Base-by-base conservation (phyloP, 2,329 filamentous ascomycete species). In the Emmonsiellopsis sp. region DNA sequence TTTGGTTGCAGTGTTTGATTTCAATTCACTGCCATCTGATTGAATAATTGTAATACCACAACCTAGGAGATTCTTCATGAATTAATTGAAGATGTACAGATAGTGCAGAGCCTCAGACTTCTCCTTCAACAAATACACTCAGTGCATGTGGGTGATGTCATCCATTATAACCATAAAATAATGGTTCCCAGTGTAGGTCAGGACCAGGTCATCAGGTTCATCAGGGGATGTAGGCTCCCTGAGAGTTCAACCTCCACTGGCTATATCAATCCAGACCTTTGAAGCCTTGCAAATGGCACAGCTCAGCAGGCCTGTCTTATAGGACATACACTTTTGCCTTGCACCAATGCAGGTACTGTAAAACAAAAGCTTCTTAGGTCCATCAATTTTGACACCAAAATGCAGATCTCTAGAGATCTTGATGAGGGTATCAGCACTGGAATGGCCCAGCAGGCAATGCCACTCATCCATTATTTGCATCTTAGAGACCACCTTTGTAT, bases 401-500 rank as follows among this genome's bases (percentile, higher is more conserved):
- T 26, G 3, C 5, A 5, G 3, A 5, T 26, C 1, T 26, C 5
- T 1, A 26, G 20, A 26, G 1, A 26, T 26, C 3, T 5, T 1
- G 5, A 26, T 26, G 3, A 26, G 20, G 1, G 1, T 4, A 26
- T 26, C 20, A 26, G 20, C 1, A 26, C 20, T 26, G 3, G 1
- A 1, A 26, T 26, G 20, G 5, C 20, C 5, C 20, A 26, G 20
- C 2, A 26, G 3, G 5, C 5, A 26, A 26, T 26, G 1, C 20
- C 1, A 26, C 3, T 26, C 3, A 26, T 26, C 1, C 1, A 26
- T 26, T 1, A 1, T 4, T 3, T 1, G 1, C 3, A 5, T 1
- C 20, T 26, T 26, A 3, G 2, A 1, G 1, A 26, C 3, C 0
- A 26, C 20, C 3, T 26, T 26, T 5, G 5, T 26, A 26, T 26